Percentiles rank a stretch among this genome's conserved stretches.
These are phyloP conservation scores for Russula foetens DNA, from an alignment of 768 basidiomycete species.

Conservation along the genomic window DNA sequence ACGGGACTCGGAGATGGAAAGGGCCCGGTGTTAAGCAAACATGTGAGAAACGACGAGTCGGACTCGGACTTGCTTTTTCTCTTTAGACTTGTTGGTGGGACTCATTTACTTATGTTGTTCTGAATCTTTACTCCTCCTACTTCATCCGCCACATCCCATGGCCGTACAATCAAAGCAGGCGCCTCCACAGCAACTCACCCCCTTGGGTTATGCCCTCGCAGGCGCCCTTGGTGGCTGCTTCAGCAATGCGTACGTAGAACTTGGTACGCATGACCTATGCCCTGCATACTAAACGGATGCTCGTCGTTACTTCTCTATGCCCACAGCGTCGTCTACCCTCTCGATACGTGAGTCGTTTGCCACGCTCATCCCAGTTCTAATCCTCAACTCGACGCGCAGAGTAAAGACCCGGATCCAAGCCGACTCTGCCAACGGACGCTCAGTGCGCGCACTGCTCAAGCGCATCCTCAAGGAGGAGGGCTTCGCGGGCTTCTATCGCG, in stretches of 20 bases:
- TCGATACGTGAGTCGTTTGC: slow-evolving; percentile 53
- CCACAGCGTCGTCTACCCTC: slow-evolving; percentile 79
- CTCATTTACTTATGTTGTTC: not conserved
- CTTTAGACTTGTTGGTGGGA: not conserved
- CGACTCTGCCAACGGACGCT: slow-evolving; percentile 46
- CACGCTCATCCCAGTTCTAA: not conserved
- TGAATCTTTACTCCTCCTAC: not conserved
- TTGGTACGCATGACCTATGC: not conserved
- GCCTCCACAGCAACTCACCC: slow-evolving; percentile 61
- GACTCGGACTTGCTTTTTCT: not conserved
- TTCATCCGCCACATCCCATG: slow-evolving; percentile 23
- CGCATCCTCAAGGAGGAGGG: slow-evolving; percentile 78
- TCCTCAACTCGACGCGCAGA: slow-evolving; percentile 33
- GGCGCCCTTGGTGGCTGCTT: slow-evolving; percentile 93
- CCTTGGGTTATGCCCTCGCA: slow-evolving; percentile 83
- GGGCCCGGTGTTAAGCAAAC: not conserved
- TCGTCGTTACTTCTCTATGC: not conserved
- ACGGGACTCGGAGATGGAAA: not conserved
- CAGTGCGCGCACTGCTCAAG: slow-evolving; percentile 57
- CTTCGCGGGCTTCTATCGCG: slow-evolving; percentile 73
- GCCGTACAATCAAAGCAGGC: slow-evolving; percentile 33
- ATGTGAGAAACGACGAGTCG: slow-evolving; percentile 1
- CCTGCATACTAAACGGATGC: not conserved
- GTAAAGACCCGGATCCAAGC: slow-evolving; percentile 96
- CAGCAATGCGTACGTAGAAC: slow-evolving; percentile 71